These are phyloP conservation scores for Gigaspora rosea DNA, from an alignment of 192 early-diverging fungal genomes.

Conservation along the genomic window DNA sequence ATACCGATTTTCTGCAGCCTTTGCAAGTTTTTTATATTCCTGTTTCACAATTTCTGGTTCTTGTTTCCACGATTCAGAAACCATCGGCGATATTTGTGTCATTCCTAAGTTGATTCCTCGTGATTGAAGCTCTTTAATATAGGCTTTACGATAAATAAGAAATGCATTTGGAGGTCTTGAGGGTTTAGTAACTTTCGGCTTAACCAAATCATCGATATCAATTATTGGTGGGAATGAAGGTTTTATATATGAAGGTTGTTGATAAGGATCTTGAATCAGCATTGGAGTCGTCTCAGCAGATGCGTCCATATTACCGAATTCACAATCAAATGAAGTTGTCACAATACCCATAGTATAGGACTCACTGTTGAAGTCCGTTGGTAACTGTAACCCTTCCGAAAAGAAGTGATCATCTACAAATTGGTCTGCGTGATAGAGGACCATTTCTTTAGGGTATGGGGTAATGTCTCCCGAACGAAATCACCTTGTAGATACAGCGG, in stretches of 20 bases:
- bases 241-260: neutral
- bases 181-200: neutral
- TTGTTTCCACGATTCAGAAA: neutral
- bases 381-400: too few species aligned
- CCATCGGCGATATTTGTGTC: neutral
- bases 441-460: too few species aligned
- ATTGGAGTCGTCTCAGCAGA: neutral
- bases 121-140: conserved; percentile 6
- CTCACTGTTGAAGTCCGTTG: too few species aligned
- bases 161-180: conserved; percentile 4
- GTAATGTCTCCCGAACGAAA: too few species aligned
- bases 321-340: neutral
- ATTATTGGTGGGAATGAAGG: neutral
- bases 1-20: neutral
- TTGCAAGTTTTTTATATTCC: neutral
- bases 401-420: too few species aligned
- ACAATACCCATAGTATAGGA: too few species aligned
- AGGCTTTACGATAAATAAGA: conserved; percentile 1
- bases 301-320: neutral
- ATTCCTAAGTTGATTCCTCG: neutral
- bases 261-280: neutral
- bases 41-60: neutral
- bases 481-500: too few species aligned
- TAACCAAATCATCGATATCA: neutral
- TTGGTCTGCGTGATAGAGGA: too few species aligned